Evolutionary conservation across 345 rosid genomes (phyloP), one percentile per base, ranked within the genome.

Genomic region (Trapa incisa): DNA sequence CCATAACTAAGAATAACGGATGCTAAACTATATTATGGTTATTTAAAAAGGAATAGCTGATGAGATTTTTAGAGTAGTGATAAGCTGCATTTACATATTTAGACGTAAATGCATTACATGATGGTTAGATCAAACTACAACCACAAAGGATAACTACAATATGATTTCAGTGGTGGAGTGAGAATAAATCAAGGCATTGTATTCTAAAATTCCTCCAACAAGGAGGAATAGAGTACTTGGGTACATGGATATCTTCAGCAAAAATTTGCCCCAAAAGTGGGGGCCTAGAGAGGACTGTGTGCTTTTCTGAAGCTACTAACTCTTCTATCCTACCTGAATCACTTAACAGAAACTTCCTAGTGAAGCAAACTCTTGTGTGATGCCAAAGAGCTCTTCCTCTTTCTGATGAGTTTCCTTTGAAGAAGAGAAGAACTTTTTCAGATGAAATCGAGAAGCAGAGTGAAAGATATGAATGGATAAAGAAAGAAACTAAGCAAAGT

Each of bases 351-450:
- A 85, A 82, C 79, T 82, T 75, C 74, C 77, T 79, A 0, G 80
- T 67, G 75, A 78, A 76, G 63, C 86, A 84, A 42, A 62, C 37
- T 74, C 82, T 81, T 29, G 80, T 77, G 69, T 81, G 22, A 78
- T 85, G 74, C 85, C 86, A 62, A 81, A 85, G 67, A 83, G 83
- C 73, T 85, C 89, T 79, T 85, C 76, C 73, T 81, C 73, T 81
- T 67, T 79, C 82, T 15, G 81, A 79, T 70, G 81, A 87, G 78
- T 84, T 22, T 90, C 95, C 84, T 72, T 47, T 35, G 33, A 71
- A 72, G 36, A 67, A 61, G 22, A 36, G 72, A 56, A 70, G n/a
- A 8, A 37, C 36, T 47, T 65, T 60, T 37, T 32, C 56, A 36
- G 50, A 8, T 45, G 38, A 37, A 15, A 14, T 14, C 22, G 33